Base-by-base conservation (phyloP, 306 rosid species). In the Cucumis cinereus region DNA sequence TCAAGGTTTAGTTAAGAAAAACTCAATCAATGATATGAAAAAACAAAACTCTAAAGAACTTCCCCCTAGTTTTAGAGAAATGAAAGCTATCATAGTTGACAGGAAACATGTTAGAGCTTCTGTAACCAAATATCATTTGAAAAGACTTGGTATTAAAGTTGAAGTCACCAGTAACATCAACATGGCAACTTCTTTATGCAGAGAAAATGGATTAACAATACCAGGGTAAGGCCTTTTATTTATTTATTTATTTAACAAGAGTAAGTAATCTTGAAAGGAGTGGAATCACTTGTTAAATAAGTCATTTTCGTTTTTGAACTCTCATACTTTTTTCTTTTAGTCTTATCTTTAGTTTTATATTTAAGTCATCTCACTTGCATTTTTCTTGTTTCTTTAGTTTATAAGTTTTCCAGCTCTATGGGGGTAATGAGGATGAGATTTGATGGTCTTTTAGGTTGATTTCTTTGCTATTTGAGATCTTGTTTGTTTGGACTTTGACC, bases 81-180 rank as follows among this genome's bases (percentile, higher is more conserved):
- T 90, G 81, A 90, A 85, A 82, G 97, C 97, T 47, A 69, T 90
- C 77, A 87, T 95, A 72, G 93, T 95, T 73, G 99, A 95, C 82
- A 90, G 78, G 43, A 95, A 90, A 75, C 97, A 91, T 67, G 98
- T 95, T 77, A 90, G 99, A 89, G 98, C 99, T 79, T 89, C 99
- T 54, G 96, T 95, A 72, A 92, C 98, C 7, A 83, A 79, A 72
- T 95, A 92, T 86, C 98, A 95, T 88, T 79, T 95, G 80, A 92
- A 87, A 87, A 90, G 99, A 85, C 93, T 95, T 24, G 99, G 99
- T 24, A 90, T 95, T 63, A 52, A 80, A 53, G 97, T 88, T 50
- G 89, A 90, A 69, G 85, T 80, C 55, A 91, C 89, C 57, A 84
- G 81, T 76, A 79, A 79, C 86, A 80, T 94, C 80, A 86, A 88